phyloP scores from a whole-genome alignment of 164 flowering plant genomes.

The Piper longum region DNA sequence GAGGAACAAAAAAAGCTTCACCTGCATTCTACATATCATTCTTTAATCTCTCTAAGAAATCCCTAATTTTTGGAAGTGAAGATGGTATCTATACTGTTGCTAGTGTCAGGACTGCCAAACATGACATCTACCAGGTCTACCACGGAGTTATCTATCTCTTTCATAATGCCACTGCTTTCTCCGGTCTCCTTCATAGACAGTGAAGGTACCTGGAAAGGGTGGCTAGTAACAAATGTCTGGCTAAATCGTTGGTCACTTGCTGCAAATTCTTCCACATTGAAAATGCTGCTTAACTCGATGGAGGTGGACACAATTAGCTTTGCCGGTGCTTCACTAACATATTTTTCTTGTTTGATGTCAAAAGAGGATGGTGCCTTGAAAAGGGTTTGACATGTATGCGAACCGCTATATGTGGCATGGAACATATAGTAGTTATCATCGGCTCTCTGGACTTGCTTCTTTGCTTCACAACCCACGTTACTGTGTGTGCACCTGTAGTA shows the following conservation, averaged over 20 bases:
- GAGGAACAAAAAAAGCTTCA: too few species aligned
- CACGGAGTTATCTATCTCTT: too few species aligned
- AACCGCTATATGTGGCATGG: slow-evolving; percentile 23
- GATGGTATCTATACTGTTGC: too few species aligned
- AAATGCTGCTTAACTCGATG: neutral
- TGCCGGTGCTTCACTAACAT: neutral
- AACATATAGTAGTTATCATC: slow-evolving; percentile 50
- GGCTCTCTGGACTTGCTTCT: slow-evolving; percentile 72
- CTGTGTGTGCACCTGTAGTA: slow-evolving; percentile 69
- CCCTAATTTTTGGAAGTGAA: too few species aligned
- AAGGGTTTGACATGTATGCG: slow-evolving; percentile 2
- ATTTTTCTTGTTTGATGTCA: neutral
- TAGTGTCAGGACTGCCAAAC: too few species aligned
- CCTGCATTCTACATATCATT: too few species aligned
- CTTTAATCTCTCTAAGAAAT: too few species aligned
- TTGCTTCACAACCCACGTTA: slow-evolving; percentile 61
- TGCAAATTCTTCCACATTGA: neutral
- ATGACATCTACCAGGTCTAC: too few species aligned
- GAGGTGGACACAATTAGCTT: neutral
- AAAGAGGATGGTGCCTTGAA: neutral
- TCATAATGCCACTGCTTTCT: neutral
- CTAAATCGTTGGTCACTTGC: too few species aligned
- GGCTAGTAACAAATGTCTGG: neutral
- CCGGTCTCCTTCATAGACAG: neutral
- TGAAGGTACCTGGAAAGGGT: neutral